These are phyloP conservation scores for Juglanconis juglandina DNA, from an alignment of 2,329 filamentous ascomycete genomes.

Conservation along the genomic window DNA sequence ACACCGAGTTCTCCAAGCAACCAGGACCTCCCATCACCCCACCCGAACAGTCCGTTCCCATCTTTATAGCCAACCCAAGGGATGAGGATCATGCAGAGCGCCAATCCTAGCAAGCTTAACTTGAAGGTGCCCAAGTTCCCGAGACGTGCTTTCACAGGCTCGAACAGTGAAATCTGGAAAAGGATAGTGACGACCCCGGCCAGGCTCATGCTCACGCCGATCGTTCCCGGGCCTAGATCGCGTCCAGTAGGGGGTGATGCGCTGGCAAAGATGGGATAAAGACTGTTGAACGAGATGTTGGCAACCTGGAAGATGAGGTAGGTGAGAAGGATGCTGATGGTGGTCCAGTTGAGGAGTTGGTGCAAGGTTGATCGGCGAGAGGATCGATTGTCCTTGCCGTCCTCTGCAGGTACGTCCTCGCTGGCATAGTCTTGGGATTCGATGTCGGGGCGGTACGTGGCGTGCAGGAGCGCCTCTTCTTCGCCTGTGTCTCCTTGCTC, in stretches of 20 bases:
- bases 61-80: slow-evolving; percentile 82
- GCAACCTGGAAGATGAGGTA: slow-evolving; percentile 92
- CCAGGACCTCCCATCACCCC: slow-evolving; percentile 63
- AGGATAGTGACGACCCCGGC: slow-evolving; percentile 81
- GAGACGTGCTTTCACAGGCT: slow-evolving; percentile 69
- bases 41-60: slow-evolving; percentile 50
- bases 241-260: slow-evolving; percentile 73
- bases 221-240: slow-evolving; percentile 69
- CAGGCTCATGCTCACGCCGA: slow-evolving; percentile 80
- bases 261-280: slow-evolving; percentile 91
- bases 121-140: slow-evolving; percentile 87
- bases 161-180: slow-evolving; percentile 86
- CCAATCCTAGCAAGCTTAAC: slow-evolving; percentile 72
- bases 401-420: slow-evolving; percentile 32
- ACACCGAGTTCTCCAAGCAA: slow-evolving; percentile 78
- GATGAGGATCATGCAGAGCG: slow-evolving; percentile 79
- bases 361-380: slow-evolving; percentile 41
- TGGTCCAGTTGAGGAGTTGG: slow-evolving; percentile 74
- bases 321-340: slow-evolving; percentile 73
- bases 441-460: neutral
- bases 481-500: slow-evolving; percentile 9
- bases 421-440: slow-evolving; percentile 20
- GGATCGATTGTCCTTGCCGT: slow-evolving; percentile 43
- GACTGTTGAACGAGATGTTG: slow-evolving; percentile 91
- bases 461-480: slow-evolving; percentile 11